Evolutionary conservation across 805 yeast species (phyloP).

Genomic region (Ogataea paraovalis): DNA sequence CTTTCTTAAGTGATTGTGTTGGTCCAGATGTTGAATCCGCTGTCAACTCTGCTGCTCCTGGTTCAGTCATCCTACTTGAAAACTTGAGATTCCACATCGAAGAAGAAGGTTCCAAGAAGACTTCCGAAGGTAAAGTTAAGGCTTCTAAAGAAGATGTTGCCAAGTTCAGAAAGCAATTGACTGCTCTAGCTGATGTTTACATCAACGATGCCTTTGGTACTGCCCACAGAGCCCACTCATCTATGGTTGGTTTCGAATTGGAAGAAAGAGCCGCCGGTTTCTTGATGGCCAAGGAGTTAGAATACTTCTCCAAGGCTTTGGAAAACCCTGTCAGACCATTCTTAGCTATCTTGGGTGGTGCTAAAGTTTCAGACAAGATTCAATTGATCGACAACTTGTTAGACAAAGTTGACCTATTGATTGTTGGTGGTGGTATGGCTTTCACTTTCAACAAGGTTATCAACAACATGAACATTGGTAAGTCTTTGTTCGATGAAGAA

Average conservation of each 20-base stretch:
- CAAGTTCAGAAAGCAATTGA: slow-evolving; percentile 84
- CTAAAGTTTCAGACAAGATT: slow-evolving; percentile 98
- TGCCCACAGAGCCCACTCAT: slow-evolving; percentile 99
- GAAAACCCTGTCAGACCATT: slow-evolving; percentile 98
- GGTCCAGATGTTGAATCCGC: slow-evolving; percentile 85
- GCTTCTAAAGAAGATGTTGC: slow-evolving; percentile 82
- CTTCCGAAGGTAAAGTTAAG: slow-evolving; percentile 87
- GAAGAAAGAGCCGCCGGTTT: slow-evolving; percentile 98
- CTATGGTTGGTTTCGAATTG: slow-evolving; percentile 96
- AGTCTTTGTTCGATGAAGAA: slow-evolving; percentile 86
- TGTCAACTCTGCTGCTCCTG: slow-evolving; percentile 67
- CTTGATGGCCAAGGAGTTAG: slow-evolving; percentile 96
- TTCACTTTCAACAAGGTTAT: slow-evolving; percentile 96
- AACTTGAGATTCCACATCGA: slow-evolving; percentile 98
- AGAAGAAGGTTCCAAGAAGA: slow-evolving; percentile 88
- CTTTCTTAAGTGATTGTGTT: slow-evolving; percentile 86
- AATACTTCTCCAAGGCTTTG: slow-evolving; percentile 95
- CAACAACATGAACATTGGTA: slow-evolving; percentile 82
- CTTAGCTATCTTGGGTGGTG: slow-evolving; percentile 98
- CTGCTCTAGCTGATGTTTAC: slow-evolving; percentile 93
- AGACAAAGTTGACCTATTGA: slow-evolving; percentile 91
- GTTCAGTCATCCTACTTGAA: slow-evolving; percentile 87
- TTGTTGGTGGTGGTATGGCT: slow-evolving; percentile 99
- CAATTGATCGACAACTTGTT: slow-evolving; percentile 95
- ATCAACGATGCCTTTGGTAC: slow-evolving; percentile 99